These are phyloP conservation scores for Xylariaceae sp. DNA, from an alignment of 2,329 filamentous ascomycete species.

Conservation along the genomic window DNA sequence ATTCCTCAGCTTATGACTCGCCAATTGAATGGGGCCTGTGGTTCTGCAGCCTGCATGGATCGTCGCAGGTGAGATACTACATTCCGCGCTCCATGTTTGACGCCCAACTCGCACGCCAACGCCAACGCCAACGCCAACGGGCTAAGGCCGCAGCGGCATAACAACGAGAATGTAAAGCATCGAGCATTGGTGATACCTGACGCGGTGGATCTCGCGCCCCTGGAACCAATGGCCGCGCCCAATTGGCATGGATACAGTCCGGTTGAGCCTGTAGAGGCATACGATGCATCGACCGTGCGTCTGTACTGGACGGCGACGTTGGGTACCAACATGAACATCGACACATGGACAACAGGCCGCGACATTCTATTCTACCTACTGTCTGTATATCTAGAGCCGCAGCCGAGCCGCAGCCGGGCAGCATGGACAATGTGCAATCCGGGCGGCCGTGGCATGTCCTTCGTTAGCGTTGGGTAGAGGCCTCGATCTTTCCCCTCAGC, in stretches of 20 bases:
- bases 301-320: constrained; percentile 9
- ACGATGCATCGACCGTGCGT: constrained; percentile 10
- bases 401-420: not conserved
- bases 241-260: constrained; percentile 23
- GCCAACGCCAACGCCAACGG: constrained; percentile 2
- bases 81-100: constrained; percentile 23
- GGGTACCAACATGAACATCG: constrained; percentile 19
- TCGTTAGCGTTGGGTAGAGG: not conserved
- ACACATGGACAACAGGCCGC: not conserved
- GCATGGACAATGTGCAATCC: not conserved
- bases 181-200: constrained; percentile 25
- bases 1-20: constrained; percentile 12
- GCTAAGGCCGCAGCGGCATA: constrained; percentile 3
- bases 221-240: constrained; percentile 26
- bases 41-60: constrained; percentile 14
- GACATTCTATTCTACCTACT: not conserved
- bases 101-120: constrained; percentile 25
- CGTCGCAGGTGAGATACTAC: constrained; percentile 5
- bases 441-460: not conserved
- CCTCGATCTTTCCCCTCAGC: constrained; percentile 6
- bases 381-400: too few relatives aligned
- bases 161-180: constrained; percentile 15
- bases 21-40: constrained; percentile 16
- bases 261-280: constrained; percentile 12
- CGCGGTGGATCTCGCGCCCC: constrained; percentile 13